These are phyloP conservation scores for Apiospora kogelbergensis DNA, from an alignment of 2,329 filamentous ascomycete genomes.

Conservation along the genomic window DNA sequence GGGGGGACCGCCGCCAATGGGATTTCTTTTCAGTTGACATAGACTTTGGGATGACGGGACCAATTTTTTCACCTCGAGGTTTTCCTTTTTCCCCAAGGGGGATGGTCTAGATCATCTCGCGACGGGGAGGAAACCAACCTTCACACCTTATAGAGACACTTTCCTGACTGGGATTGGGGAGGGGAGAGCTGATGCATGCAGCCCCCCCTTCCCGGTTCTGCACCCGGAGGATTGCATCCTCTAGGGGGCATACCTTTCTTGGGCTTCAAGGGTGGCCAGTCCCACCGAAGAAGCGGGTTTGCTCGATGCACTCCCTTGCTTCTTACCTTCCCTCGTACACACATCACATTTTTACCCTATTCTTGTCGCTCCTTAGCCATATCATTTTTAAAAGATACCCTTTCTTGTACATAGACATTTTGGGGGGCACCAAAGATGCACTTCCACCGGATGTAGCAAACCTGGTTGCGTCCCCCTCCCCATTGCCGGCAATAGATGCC, in stretches of 20 bases:
- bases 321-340: not conserved
- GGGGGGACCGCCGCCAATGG: not conserved
- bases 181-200: not conserved
- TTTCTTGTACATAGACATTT: conserved; percentile 11
- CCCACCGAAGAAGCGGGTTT: not conserved
- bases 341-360: not conserved
- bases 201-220: not conserved
- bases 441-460: not conserved
- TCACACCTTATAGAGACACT: not conserved
- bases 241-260: not conserved
- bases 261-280: conserved; percentile 1
- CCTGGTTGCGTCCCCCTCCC: not conserved
- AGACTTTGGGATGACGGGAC: not conserved
- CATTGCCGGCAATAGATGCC: not conserved
- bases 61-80: not conserved
- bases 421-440: not conserved
- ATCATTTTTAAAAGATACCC: not conserved
- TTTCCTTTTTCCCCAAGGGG: not conserved
- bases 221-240: not conserved
- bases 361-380: not conserved
- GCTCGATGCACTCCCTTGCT: conserved; percentile 1
- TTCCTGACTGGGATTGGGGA: not conserved
- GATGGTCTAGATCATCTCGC: not conserved
- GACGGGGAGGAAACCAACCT: not conserved
- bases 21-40: not conserved